phyloP scores from a whole-genome alignment of 2,329 filamentous ascomycete species.

The Hypomyces perniciosus region DNA sequence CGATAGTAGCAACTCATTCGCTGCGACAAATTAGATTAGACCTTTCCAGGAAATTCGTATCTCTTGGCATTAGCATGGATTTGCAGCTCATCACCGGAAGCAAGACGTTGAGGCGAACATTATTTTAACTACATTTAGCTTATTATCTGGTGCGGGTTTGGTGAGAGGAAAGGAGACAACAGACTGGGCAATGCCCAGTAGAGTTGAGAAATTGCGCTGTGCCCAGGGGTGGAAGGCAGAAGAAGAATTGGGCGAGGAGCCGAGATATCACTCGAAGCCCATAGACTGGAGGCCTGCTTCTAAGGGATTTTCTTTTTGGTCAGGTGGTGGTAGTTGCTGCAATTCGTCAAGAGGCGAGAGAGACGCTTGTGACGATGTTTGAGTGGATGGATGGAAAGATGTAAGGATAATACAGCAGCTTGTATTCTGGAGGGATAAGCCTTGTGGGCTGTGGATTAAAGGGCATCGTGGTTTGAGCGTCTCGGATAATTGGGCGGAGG shows the following conservation, averaged over 20 bases:
- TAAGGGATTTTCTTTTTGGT: background rate
- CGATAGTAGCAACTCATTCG: slow-evolving; percentile 12
- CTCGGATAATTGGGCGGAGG: slow-evolving; percentile 20
- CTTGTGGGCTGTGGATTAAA: background rate
- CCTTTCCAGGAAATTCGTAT: slow-evolving; percentile 25
- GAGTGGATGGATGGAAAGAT: background rate
- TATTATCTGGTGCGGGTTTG: background rate
- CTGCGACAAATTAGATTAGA: slow-evolving; percentile 1
- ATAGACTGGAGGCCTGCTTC: background rate
- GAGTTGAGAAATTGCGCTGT: background rate
- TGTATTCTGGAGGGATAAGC: slow-evolving; percentile 18
- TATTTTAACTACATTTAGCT: slow-evolving; percentile 16
- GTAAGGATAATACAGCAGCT: slow-evolving; percentile 13
- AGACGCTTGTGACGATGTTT: too few relatives aligned
- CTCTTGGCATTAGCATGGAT: slow-evolving; percentile 16
- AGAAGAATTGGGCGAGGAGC: background rate
- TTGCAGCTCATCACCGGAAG: slow-evolving; percentile 14
- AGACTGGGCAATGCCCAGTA: background rate
- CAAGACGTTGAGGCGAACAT: slow-evolving; percentile 17
- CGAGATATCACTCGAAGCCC: background rate
- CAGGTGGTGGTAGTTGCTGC: background rate
- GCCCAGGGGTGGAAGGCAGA: background rate
- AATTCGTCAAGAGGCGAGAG: background rate
- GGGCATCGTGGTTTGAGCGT: slow-evolving; percentile 17
- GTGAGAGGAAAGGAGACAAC: too few relatives aligned